Evolutionary conservation across 441 rosid genomes (phyloP).

Genomic region (Corymbia calophylla): DNA sequence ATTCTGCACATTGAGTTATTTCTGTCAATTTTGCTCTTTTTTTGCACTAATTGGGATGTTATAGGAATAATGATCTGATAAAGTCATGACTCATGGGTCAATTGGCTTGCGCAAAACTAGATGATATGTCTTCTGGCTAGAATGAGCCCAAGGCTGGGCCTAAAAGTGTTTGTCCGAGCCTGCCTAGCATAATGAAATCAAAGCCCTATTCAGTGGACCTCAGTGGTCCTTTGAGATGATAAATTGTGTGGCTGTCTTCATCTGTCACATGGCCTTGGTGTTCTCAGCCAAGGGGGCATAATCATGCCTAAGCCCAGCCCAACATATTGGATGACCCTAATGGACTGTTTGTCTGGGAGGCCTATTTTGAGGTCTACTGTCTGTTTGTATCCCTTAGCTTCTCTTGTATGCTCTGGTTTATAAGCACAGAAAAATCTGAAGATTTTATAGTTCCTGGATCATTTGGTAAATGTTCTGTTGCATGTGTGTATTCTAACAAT

Average conservation of each 20-base stretch:
- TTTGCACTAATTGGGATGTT: neutral
- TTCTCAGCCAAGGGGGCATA: neutral
- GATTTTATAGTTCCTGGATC: neutral
- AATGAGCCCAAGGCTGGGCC: neutral
- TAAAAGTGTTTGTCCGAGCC: neutral
- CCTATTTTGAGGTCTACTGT: neutral
- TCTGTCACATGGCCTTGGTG: neutral
- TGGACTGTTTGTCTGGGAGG: neutral
- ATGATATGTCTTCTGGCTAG: neutral
- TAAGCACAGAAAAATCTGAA: neutral
- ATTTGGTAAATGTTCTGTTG: neutral
- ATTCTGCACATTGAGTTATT: neutral
- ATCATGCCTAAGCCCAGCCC: neutral
- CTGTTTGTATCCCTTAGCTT: neutral
- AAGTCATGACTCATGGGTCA: neutral
- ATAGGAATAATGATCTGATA: neutral
- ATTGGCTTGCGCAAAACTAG: neutral
- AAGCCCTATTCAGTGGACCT: neutral
- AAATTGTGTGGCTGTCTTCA: neutral
- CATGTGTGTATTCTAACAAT: neutral
- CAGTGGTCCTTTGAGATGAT: neutral
- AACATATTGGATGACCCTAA: neutral
- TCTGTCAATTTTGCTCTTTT: neutral
- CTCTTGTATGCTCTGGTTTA: neutral
- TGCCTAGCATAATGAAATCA: neutral